phyloP scores from a whole-genome alignment of 768 basidiomycete species.

The Tricholoma matsutake region DNA sequence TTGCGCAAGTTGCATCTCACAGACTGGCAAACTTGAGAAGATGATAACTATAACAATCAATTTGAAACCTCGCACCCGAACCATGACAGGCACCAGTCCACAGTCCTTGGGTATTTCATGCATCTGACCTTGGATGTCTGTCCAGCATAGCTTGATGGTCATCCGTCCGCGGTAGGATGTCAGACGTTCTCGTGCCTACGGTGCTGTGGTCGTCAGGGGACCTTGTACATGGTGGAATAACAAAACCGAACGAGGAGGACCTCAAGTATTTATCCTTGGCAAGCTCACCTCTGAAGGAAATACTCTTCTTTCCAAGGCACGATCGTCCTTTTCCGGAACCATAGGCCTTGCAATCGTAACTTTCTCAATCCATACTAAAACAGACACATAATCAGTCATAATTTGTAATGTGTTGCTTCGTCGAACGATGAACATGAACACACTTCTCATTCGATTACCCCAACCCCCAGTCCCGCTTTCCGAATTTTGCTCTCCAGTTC shows the following conservation, averaged over 20 bases:
- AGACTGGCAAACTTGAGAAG: slow-evolving; percentile 49
- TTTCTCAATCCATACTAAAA: slow-evolving; percentile 87
- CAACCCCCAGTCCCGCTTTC: slow-evolving; percentile 54
- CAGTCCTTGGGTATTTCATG: slow-evolving; percentile 80
- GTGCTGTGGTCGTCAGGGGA: slow-evolving; percentile 9
- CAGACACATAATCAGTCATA: background rate
- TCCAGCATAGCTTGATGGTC: slow-evolving; percentile 85
- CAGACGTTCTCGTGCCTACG: slow-evolving; percentile 87
- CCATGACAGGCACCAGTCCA: slow-evolving; percentile 94
- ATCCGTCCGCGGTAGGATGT: slow-evolving; percentile 91
- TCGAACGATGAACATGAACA: slow-evolving; percentile 29
- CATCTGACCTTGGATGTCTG: slow-evolving; percentile 63
- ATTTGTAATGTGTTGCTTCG: background rate
- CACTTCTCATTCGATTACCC: slow-evolving; percentile 87
- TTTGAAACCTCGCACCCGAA: slow-evolving; percentile 64
- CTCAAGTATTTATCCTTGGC: slow-evolving; percentile 9
- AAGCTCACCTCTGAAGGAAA: slow-evolving; percentile 82
- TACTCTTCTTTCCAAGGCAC: slow-evolving; percentile 68
- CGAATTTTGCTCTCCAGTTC: slow-evolving; percentile 49
- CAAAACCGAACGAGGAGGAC: background rate
- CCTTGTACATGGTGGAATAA: background rate
- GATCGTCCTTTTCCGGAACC: slow-evolving; percentile 79
- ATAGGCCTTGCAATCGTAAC: slow-evolving; percentile 82
- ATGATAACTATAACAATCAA: background rate
- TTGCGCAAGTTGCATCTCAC: slow-evolving; percentile 87